Conservation (phyloP, 768 basidiomycete genomes). For the Hericium alpestre region DNA sequence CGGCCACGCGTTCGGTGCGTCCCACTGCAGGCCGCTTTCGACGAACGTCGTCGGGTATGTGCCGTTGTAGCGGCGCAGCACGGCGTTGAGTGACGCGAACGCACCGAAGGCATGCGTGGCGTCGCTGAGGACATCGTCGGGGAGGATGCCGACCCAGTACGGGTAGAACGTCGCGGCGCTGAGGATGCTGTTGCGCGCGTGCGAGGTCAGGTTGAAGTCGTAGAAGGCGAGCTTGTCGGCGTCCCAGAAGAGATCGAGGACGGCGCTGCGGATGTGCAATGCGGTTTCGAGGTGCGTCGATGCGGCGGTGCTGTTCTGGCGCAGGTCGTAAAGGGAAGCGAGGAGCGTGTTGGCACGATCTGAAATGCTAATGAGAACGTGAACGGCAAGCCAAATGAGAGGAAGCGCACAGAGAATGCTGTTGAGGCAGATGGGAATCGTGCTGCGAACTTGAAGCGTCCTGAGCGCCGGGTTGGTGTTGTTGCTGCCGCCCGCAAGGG, state of each 20-base stretch:
- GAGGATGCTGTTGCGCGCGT: slow-evolving; percentile 54
- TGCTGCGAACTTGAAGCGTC: slow-evolving; percentile 58
- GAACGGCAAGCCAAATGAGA: slow-evolving; percentile 8
- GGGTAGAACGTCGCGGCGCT: slow-evolving; percentile 77
- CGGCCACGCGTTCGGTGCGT: slow-evolving; percentile 85
- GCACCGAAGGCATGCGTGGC: slow-evolving; percentile 53
- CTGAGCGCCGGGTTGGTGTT: slow-evolving; percentile 48
- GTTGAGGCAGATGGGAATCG: slow-evolving; percentile 71
- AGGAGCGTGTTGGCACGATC: slow-evolving; percentile 56
- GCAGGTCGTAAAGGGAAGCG: slow-evolving; percentile 46
- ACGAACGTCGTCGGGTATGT: slow-evolving; percentile 75
- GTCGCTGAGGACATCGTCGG: slow-evolving; percentile 50
- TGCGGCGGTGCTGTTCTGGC: slow-evolving; percentile 28
- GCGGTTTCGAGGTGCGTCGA: slow-evolving; percentile 48
- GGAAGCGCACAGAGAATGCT: slow-evolving; percentile 63
- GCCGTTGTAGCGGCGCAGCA: slow-evolving; percentile 80
- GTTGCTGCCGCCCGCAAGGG: slow-evolving; percentile 28
- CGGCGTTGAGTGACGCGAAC: slow-evolving; percentile 68
- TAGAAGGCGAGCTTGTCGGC: slow-evolving; percentile 76
- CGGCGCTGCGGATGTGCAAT: slow-evolving; percentile 45
- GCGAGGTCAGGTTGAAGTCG: slow-evolving; percentile 73
- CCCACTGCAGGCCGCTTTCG: slow-evolving; percentile 77
- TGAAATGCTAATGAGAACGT: slow-evolving; percentile 16
- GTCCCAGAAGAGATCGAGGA: slow-evolving; percentile 87
- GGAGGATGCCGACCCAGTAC: slow-evolving; percentile 79